Percentiles rank a stretch among this genome's conserved stretches.
Evolutionary conservation across 257 asterid genomes (phyloP).

Genomic region (Solanum boliviense): DNA sequence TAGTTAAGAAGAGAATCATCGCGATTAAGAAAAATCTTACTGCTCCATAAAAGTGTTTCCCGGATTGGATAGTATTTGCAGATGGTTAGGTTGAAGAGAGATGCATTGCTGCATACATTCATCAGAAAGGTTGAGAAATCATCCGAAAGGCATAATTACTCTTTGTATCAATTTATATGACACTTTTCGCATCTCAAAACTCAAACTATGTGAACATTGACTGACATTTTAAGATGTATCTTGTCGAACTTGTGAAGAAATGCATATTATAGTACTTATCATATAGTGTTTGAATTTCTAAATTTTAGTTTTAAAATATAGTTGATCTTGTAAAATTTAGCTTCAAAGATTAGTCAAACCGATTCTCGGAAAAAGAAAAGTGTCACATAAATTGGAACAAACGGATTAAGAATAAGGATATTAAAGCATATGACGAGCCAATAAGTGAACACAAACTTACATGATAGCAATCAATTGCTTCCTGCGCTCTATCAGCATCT

Average conservation of each 20-base stretch:
- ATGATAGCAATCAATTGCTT: slow-evolving; percentile 77
- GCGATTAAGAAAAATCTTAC: slow-evolving; percentile 23
- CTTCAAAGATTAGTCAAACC: too few relatives aligned
- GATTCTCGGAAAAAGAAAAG: neutral
- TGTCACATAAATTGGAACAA: neutral
- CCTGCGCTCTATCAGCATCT: slow-evolving; percentile 88
- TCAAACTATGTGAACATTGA: neutral
- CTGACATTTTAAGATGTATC: neutral
- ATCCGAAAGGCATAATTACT: slow-evolving; percentile 9
- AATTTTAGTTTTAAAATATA: too few relatives aligned
- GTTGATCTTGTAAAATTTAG: too few relatives aligned
- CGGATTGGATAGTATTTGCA: slow-evolving; percentile 88
- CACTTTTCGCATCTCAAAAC: neutral
- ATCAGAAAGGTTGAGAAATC: neutral
- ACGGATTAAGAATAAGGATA: neutral
- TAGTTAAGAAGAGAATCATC: neutral
- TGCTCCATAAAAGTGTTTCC: slow-evolving; percentile 91
- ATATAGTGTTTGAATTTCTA: too few relatives aligned
- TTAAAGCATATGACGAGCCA: neutral
- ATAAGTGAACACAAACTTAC: slow-evolving; percentile 32
- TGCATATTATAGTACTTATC: too few relatives aligned
- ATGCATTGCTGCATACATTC: slow-evolving; percentile 59
- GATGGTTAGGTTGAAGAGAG: slow-evolving; percentile 78
- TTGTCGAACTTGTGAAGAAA: too few relatives aligned
- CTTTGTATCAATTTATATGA: neutral